Evolutionary conservation across 371 early-diverging fungal genomes (phyloP), one percentile per base, ranked within the genome.

Genomic region (Capillidium rhysosporum): DNA sequence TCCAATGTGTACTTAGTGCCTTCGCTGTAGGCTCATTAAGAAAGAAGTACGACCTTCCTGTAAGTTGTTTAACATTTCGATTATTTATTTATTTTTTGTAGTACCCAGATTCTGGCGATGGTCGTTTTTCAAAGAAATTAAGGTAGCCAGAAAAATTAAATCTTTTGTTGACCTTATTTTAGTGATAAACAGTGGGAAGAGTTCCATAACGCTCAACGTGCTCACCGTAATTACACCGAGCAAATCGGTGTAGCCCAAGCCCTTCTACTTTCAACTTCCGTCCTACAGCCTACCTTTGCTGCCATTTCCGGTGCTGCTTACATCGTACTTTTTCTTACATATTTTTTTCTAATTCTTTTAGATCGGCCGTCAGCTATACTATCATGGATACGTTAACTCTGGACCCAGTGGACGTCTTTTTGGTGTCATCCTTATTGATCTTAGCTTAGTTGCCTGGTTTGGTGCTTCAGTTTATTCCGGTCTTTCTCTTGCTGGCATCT

Each of bases 141-240:
- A 49, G 12, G 49, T 49, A 49, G 26, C 7, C 31, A 3, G 8
- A 3, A 2, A 9, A 10, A 34, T 12, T 20, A 8, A 20, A 31
- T 29, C 7, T 3, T 7, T 12, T 31, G 2, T 30, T 49, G 20
- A 20, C 10, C 16, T 30, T 9, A 7, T 14, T 18, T 12, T 49
- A 49, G 49, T 31, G 49, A 49, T 49, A 4, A 34, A 23, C 49
- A 49, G 26, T 49, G 49, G 49, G 49, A 49, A 49, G 31, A 49
- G 21, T 49, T 49, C 18, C 28, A 49, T 21, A 49, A 49, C 21
- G 49, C 49, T 31, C 49, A 49, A 49, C n/a, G 49, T 24, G 49
- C 31, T 31, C 49, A 49, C 20, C 49, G 21, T 21, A 49, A 49
- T 21, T 49, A 49, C 26, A 31, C 31, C 10, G 31, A 31, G 5